Evolutionary conservation across 2,329 filamentous ascomycete species (phyloP), one percentile per base, ranked within the genome.

Genomic region (Volutella citrinella): DNA sequence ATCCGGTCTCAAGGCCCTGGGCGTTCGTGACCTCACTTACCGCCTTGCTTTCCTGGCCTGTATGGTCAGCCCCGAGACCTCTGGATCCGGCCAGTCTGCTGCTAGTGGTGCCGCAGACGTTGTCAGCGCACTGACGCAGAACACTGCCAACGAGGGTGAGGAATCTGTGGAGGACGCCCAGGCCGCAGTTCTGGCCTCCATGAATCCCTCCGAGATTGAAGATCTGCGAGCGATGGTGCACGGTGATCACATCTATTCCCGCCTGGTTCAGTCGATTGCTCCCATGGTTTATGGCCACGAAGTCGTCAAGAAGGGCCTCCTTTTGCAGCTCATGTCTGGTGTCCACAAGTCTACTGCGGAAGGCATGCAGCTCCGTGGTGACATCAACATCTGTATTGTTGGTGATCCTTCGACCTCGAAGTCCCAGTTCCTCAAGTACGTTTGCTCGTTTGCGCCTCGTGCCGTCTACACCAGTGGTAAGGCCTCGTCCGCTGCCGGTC

Each of bases 321-420:
- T 98, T 7, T 73, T 98, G 25, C 93, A 98, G 62, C 74, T 98
- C 28, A 88, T 98, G 77, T 87, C 89, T n/a, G 93, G 93, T 69
- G 87, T 98, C 3, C 81, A 82, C 64, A 98, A 98, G 63, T 78
- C 78, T 15, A 98, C 93, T 0, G 77, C 88, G 0, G 93, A 98
- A 65, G 91, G 88, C 43, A 95, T 98, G 88, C 81, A 90, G 45
- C 75, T 98, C 26, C 82, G 93, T 75, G 93, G 93, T 49, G 93
- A 98, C 57, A 90, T 98, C 70, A 98, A 98, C 66, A 95, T 98
- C 43, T 98, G 93, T 64, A 87, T 98, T 49, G 93, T 98, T 38
- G 93, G 93, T 40, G 93, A 98, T 57, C 93, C 93, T 2, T 95
- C 87, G 10, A 98, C 93, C 3, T 95, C 88, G 47, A 98, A 98